A percentile compares a stretch with the other conserved stretches of the same genome.
Conservation (phyloP, 257 asterid genomes). For the Lycium ferocissimum region DNA sequence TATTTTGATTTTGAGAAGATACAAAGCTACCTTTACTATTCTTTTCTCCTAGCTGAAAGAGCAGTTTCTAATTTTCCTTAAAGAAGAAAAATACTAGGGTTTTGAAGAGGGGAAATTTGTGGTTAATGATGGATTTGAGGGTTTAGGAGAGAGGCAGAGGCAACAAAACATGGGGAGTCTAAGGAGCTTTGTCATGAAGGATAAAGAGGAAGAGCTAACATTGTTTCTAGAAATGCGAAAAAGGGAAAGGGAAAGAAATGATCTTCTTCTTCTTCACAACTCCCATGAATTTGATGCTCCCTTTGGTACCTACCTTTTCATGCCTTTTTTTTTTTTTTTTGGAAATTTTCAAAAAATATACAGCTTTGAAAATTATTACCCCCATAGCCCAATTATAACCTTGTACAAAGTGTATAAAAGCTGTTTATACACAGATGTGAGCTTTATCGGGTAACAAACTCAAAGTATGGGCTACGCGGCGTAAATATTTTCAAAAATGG, state of each 20-base stretch:
- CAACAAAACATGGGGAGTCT: constrained; percentile 56
- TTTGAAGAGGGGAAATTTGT: constrained; percentile 40
- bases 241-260: constrained; percentile 74
- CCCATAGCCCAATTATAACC: too few species aligned
- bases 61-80: constrained; percentile 16
- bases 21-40: background rate
- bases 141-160: constrained; percentile 45
- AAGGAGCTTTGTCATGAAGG: constrained; percentile 58
- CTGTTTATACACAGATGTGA: too few species aligned
- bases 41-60: too few species aligned
- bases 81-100: constrained; percentile 47
- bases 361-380: too few species aligned
- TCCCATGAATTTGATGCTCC: constrained; percentile 79
- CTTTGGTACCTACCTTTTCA: constrained; percentile 50
- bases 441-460: too few species aligned
- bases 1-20: background rate
- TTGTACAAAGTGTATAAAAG: too few species aligned
- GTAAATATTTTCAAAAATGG: too few species aligned
- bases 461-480: too few species aligned
- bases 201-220: constrained; percentile 82
- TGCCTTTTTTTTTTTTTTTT: too few species aligned
- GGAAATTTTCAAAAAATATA: too few species aligned
- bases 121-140: constrained; percentile 41
- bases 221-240: constrained; percentile 84
- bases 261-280: constrained; percentile 68